phyloP scores from a whole-genome alignment of 345 rosid species.

The Syzygium grande region DNA sequence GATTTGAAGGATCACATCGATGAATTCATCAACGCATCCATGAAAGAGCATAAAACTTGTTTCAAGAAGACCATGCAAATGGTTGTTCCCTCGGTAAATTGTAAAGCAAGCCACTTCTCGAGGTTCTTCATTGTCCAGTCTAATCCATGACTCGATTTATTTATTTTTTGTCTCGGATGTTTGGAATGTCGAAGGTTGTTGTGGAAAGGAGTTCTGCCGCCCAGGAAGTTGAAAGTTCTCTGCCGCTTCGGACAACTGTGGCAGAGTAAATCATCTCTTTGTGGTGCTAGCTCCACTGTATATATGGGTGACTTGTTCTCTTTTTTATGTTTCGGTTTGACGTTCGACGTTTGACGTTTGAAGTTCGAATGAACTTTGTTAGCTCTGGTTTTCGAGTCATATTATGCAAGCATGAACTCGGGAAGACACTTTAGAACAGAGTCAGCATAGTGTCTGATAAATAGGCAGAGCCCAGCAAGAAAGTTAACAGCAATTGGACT shows the following conservation, averaged over 20 bases:
- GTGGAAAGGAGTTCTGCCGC: constrained; percentile 52
- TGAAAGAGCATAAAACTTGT: constrained; percentile 84
- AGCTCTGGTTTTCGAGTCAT: neutral
- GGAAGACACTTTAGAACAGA: too few species aligned
- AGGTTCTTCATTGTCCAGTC: neutral
- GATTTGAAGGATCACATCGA: constrained; percentile 83
- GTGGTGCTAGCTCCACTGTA: neutral
- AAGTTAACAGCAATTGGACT: too few species aligned
- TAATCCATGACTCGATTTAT: neutral
- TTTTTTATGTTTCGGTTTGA: neutral
- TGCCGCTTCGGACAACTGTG: constrained; percentile 49
- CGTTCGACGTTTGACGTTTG: neutral
- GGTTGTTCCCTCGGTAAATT: constrained; percentile 17
- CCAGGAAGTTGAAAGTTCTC: constrained; percentile 55
- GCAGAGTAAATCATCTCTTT: constrained; percentile 20
- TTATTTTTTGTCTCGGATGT: constrained; percentile 47
- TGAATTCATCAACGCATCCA: constrained; percentile 72
- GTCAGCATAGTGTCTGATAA: too few species aligned
- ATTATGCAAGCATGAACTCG: too few species aligned
- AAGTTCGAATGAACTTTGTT: neutral
- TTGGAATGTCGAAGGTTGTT: constrained; percentile 71
- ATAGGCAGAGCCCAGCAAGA: too few species aligned
- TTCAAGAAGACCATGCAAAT: constrained; percentile 67
- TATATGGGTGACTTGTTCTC: neutral
- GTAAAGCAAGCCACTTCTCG: neutral